Conservation (phyloP, 257 asterid genomes). For the Galeopsis tetrahit region DNA sequence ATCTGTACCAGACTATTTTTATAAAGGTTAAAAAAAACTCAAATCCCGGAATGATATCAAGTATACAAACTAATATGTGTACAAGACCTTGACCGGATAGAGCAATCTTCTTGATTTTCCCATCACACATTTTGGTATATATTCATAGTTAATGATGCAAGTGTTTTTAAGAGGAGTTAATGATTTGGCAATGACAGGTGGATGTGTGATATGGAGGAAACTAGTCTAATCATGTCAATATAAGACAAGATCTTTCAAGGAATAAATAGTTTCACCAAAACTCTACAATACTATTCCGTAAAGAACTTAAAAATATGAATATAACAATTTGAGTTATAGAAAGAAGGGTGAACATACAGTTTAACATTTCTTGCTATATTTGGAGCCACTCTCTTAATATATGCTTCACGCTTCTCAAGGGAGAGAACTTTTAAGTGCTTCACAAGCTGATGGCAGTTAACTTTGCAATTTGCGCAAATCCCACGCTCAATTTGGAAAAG, state of each 20-base stretch:
- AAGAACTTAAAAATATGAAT: slow-evolving; percentile 20
- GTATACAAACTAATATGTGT: no score
- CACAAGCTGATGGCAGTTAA: slow-evolving; percentile 89
- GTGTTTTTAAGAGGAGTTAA: no score
- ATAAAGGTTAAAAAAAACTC: no score
- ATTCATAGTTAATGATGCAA: no score
- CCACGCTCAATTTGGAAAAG: slow-evolving; percentile 89
- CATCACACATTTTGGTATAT: no score
- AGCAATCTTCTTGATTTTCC: no score
- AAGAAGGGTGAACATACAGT: slow-evolving; percentile 54
- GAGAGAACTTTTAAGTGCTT: slow-evolving; percentile 65
- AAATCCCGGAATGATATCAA: no score
- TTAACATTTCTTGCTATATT: slow-evolving; percentile 58
- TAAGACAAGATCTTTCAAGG: background rate
- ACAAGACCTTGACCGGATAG: no score
- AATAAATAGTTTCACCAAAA: slow-evolving; percentile 20
- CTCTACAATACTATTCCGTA: background rate
- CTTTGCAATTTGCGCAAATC: slow-evolving; percentile 71
- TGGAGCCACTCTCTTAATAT: slow-evolving; percentile 74
- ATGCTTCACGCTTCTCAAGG: slow-evolving; percentile 63
- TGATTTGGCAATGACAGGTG: no score
- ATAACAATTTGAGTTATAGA: slow-evolving; percentile 6
- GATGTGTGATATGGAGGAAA: background rate
- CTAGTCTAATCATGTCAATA: background rate
- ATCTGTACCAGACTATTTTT: no score